Percentiles rank a stretch among this genome's conserved stretches.
These are phyloP conservation scores for Saccharum spontaneum DNA, from an alignment of 176 grass and related monocot species.

Conservation along the genomic window DNA sequence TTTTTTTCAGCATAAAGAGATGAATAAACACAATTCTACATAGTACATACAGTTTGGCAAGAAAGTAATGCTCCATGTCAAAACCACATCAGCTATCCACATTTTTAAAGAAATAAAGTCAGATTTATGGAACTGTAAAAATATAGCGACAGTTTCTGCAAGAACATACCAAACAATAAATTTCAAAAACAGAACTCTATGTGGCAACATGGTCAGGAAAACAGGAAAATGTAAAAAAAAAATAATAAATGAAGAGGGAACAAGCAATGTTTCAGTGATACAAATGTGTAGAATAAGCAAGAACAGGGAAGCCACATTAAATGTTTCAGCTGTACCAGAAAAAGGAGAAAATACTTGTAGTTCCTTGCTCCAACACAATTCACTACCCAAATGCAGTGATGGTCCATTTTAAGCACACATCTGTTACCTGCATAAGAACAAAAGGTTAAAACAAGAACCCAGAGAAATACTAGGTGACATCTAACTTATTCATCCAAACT, in stretches of 20 bases:
- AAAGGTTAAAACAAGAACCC: conserved; percentile 12
- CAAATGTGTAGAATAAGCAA: conserved; percentile 21
- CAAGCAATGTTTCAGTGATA: conserved; percentile 17
- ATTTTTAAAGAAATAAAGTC: neutral
- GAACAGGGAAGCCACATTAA: conserved; percentile 6
- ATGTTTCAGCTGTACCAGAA: conserved; percentile 58
- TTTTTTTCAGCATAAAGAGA: conserved; percentile 7
- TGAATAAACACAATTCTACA: neutral
- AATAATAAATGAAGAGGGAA: neutral
- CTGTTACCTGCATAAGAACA: conserved; percentile 66
- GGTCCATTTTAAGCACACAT: conserved; percentile 98
- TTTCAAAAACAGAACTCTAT: neutral
- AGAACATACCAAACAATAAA: conserved; percentile 20
- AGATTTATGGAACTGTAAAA: neutral
- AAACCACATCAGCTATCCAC: neutral
- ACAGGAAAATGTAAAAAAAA: neutral
- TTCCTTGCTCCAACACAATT: conserved; percentile 88
- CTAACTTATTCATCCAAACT: neutral
- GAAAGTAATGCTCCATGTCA: neutral
- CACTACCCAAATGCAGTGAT: conserved; percentile 96
- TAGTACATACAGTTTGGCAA: neutral
- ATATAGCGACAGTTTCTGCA: conserved; percentile 1
- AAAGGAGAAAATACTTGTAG: conserved; percentile 96
- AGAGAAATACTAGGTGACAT: neutral
- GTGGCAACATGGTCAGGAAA: neutral